Percentiles rank a stretch among this genome's conserved stretches.
These are phyloP conservation scores for Chaetothyriales sp. DNA, from an alignment of 2,329 filamentous ascomycete genomes.

Conservation along the genomic window DNA sequence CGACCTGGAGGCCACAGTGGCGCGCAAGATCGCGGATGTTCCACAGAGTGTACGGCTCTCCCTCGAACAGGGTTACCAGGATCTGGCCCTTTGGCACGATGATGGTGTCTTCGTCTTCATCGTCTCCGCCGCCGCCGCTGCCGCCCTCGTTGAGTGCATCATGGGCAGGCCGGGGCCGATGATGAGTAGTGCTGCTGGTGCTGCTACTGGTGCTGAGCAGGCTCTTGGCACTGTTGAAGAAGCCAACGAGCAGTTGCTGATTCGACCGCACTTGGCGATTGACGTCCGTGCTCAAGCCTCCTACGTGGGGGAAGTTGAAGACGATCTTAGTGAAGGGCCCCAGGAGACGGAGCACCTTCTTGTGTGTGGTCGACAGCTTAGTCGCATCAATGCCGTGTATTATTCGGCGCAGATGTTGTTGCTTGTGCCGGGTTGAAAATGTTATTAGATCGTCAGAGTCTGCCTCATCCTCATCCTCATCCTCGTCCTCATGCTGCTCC, in stretches of 20 bases:
- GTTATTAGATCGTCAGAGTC: no score
- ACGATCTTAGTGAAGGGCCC: constrained; percentile 58
- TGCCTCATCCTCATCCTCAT: constrained; percentile 18
- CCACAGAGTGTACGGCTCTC: constrained; percentile 89
- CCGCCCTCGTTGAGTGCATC: no score
- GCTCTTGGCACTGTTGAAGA: constrained; percentile 30
- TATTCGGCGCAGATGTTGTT: constrained; percentile 11
- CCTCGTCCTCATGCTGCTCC: constrained; percentile 1
- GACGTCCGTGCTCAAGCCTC: constrained; percentile 79
- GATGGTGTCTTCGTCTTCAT: constrained; percentile 13
- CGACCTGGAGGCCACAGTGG: constrained; percentile 39
- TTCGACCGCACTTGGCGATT: constrained; percentile 90
- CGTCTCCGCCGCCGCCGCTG: constrained; percentile 7
- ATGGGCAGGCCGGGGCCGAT: no score
- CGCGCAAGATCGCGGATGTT: constrained; percentile 77
- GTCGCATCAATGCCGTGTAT: constrained; percentile 31
- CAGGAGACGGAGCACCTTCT: constrained; percentile 12
- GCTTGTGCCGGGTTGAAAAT: background rate
- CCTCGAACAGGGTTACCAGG: constrained; percentile 79
- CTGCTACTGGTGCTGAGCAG: constrained; percentile 13
- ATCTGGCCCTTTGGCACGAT: constrained; percentile 36
- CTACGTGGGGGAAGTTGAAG: constrained; percentile 96
- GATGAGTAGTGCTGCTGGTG: no score
- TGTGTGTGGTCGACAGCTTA: constrained; percentile 23
- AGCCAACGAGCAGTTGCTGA: constrained; percentile 43